phyloP scores from a whole-genome alignment of 2,329 filamentous ascomycete genomes.

The Aphanocladium album region DNA sequence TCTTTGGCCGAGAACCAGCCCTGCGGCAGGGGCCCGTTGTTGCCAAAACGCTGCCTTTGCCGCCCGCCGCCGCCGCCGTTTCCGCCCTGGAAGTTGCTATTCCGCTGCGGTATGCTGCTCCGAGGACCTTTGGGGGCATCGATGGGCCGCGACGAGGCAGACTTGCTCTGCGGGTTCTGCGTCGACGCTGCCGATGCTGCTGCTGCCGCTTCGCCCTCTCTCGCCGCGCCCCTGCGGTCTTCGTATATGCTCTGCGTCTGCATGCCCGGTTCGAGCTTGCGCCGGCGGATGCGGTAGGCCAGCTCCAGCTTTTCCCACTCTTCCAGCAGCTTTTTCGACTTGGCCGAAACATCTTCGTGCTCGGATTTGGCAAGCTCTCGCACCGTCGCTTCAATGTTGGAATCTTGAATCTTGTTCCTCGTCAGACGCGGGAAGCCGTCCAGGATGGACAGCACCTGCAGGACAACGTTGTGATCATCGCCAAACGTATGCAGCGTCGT shows the following conservation, averaged over 20 bases:
- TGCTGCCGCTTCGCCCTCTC: conserved; percentile 32
- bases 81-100: conserved; percentile 44
- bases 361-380: conserved; percentile 61
- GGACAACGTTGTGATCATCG: conserved; percentile 82
- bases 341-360: conserved; percentile 69
- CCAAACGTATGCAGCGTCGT: conserved; percentile 78
- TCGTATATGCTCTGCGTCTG: conserved; percentile 53
- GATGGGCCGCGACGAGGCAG: conserved; percentile 40
- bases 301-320: conserved; percentile 87
- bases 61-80: conserved; percentile 23
- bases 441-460: conserved; percentile 86
- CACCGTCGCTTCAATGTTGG: conserved; percentile 84
- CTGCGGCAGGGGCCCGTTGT: conserved; percentile 56
- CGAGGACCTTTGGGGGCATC: conserved; percentile 54
- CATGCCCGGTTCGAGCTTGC: conserved; percentile 72
- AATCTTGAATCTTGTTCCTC: conserved; percentile 94
- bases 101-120: conserved; percentile 54
- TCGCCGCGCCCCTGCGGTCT: conserved; percentile 51
- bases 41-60: conserved; percentile 42
- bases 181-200: conserved; percentile 9
- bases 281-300: conserved; percentile 86
- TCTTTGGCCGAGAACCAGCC: conserved; percentile 82
- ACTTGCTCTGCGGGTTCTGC: conserved; percentile 35
- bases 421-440: conserved; percentile 86
- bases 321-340: conserved; percentile 66